phyloP scores from a whole-genome alignment of 352 stramenopile species.

The Globisporangium orthogonon region DNA sequence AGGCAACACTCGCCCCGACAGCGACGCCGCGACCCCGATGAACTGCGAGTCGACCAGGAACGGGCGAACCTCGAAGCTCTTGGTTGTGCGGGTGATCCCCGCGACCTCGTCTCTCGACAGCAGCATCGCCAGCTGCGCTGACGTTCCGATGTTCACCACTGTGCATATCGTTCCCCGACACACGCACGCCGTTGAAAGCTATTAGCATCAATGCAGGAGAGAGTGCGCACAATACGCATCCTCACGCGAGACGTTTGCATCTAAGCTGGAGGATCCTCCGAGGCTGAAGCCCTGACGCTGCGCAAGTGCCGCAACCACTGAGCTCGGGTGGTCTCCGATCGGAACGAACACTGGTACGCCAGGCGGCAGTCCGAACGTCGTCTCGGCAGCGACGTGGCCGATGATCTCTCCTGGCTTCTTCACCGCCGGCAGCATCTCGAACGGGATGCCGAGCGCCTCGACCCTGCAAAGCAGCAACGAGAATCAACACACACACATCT shows the following conservation, averaged over 20 bases:
- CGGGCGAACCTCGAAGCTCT: slow-evolving; percentile 69
- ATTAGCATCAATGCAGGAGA: no score
- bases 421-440: slow-evolving; percentile 52
- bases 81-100: slow-evolving; percentile 13
- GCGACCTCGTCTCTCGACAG: slow-evolving; percentile 28
- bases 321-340: slow-evolving; percentile 79
- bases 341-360: slow-evolving; percentile 40
- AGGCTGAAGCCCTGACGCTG: slow-evolving; percentile 23
- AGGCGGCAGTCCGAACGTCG: slow-evolving; percentile 22
- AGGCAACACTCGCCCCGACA: slow-evolving; percentile 48
- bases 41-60: slow-evolving; percentile 50
- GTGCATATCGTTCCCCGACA: slow-evolving; percentile 8
- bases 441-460: slow-evolving; percentile 45
- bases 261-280: background rate
- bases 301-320: slow-evolving; percentile 45
- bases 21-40: slow-evolving; percentile 62
- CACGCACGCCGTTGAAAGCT: background rate
- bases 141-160: slow-evolving; percentile 84
- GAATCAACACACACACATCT: background rate
- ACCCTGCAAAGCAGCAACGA: slow-evolving; percentile 21
- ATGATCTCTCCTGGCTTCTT: slow-evolving; percentile 44
- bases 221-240: background rate
- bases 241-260: slow-evolving; percentile 40
- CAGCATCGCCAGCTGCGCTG: slow-evolving; percentile 70
- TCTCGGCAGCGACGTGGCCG: slow-evolving; percentile 15